Conservation (phyloP, 192 early-diverging fungal genomes). For the Haplosporangium gracile region DNA sequence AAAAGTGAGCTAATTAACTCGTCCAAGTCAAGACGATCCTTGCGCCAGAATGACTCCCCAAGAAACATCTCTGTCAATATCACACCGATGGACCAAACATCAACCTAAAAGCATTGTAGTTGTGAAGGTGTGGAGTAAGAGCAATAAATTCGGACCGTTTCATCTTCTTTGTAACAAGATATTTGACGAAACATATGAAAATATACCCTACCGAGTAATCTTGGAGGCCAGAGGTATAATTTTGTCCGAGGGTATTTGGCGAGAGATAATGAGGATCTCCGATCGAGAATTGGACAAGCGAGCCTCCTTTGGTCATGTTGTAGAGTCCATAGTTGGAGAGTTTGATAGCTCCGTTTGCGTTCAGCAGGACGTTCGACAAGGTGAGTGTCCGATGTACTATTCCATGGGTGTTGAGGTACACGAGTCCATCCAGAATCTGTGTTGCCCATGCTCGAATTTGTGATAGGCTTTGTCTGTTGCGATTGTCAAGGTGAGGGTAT, state of each 20-base stretch:
- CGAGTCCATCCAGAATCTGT: slow-evolving; percentile 66
- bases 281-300: slow-evolving; percentile 72
- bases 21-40: slow-evolving; percentile 59
- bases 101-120: slow-evolving; percentile 46
- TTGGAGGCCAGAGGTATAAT: slow-evolving; percentile 15
- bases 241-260: slow-evolving; percentile 35
- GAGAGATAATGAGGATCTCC: slow-evolving; percentile 64
- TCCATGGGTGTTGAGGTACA: slow-evolving; percentile 61
- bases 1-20: slow-evolving; percentile 63
- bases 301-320: slow-evolving; percentile 69
- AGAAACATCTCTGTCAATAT: slow-evolving; percentile 66
- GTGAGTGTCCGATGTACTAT: slow-evolving; percentile 62
- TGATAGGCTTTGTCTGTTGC: slow-evolving; percentile 28
- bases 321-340: slow-evolving; percentile 69
- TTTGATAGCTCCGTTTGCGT: slow-evolving; percentile 61
- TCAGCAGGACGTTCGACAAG: slow-evolving; percentile 64
- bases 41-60: slow-evolving; percentile 67
- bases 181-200: not conserved
- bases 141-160: not conserved
- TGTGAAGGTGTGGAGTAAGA: not conserved
- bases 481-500: not conserved
- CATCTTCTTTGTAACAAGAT: not conserved
- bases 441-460: slow-evolving; percentile 61
- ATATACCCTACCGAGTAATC: slow-evolving; percentile 24
- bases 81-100: slow-evolving; percentile 71